A percentile compares a stretch with the other conserved stretches of the same genome.
phyloP scores from a whole-genome alignment of 176 grass and related monocot species.

The Alloteropsis semialata region DNA sequence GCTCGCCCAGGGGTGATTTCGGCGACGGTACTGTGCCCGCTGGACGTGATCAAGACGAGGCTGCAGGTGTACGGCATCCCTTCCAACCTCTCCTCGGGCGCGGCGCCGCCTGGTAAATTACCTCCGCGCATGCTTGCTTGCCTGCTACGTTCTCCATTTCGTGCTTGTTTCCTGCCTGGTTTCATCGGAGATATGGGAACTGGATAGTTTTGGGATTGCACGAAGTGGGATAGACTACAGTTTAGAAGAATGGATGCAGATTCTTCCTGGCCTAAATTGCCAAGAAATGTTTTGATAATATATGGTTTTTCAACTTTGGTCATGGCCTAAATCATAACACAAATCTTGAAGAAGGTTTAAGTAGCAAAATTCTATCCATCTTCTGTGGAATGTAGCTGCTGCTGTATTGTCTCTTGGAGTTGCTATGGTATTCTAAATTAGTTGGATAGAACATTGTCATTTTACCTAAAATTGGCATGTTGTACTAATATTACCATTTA shows the following conservation, averaged over 20 bases:
- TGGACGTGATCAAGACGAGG: constrained; percentile 93
- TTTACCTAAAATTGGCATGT: neutral
- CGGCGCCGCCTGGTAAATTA: neutral
- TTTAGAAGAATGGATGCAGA: neutral
- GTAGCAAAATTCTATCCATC: neutral
- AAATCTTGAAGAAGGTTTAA: neutral
- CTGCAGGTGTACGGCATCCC: constrained; percentile 81
- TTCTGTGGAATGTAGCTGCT: neutral
- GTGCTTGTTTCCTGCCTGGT: neutral
- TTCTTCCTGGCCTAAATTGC: neutral
- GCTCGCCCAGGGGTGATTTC: constrained; percentile 58
- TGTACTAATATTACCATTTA: neutral
- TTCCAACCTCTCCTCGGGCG: constrained; percentile 33
- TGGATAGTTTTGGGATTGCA: neutral
- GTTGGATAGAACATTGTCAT: neutral
- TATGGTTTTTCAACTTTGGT: neutral
- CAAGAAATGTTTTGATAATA: neutral
- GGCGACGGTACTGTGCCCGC: constrained; percentile 73
- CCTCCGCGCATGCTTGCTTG: neutral
- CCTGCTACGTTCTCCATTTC: neutral
- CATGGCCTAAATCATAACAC: neutral
- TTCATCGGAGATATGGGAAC: neutral
- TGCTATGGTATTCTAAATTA: neutral
- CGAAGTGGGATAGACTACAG: neutral
- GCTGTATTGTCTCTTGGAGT: neutral